Conservation (phyloP, 176 grass and related monocot genomes). For the Chloris gayana region DNA sequence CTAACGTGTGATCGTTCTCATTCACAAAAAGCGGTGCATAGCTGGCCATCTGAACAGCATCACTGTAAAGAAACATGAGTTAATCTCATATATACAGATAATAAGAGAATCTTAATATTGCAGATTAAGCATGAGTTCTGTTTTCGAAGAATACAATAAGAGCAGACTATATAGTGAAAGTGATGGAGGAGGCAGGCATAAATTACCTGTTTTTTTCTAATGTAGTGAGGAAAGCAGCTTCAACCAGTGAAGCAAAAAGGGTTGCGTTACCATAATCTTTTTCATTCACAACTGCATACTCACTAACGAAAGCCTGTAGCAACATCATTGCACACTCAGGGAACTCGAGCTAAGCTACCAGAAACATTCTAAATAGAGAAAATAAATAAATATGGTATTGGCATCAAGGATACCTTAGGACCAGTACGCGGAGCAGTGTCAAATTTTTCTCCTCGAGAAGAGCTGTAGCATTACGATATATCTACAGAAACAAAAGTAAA, state of each 20-base stretch:
- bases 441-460: conserved; percentile 47
- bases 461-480: conserved; percentile 36
- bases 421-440: conserved; percentile 50
- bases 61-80: conserved; percentile 60
- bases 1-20: conserved; percentile 65
- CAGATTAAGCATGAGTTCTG: neutral
- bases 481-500: neutral
- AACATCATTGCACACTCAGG: neutral
- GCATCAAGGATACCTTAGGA: conserved; percentile 56
- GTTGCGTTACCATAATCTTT: conserved; percentile 72
- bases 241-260: conserved; percentile 76
- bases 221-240: conserved; percentile 80
- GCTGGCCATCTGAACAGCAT: conserved; percentile 78
- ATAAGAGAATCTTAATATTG: neutral
- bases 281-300: conserved; percentile 67
- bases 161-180: neutral
- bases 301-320: conserved; percentile 61
- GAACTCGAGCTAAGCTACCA: neutral
- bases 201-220: conserved; percentile 78
- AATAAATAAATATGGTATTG: neutral
- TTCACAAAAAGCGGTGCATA: conserved; percentile 91
- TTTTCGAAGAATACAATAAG: neutral
- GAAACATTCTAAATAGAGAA: too few species aligned
- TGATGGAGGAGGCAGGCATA: neutral
- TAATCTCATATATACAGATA: neutral